Conservation (phyloP, 2,329 filamentous ascomycete species). For the Microascus cirrosus region DNA sequence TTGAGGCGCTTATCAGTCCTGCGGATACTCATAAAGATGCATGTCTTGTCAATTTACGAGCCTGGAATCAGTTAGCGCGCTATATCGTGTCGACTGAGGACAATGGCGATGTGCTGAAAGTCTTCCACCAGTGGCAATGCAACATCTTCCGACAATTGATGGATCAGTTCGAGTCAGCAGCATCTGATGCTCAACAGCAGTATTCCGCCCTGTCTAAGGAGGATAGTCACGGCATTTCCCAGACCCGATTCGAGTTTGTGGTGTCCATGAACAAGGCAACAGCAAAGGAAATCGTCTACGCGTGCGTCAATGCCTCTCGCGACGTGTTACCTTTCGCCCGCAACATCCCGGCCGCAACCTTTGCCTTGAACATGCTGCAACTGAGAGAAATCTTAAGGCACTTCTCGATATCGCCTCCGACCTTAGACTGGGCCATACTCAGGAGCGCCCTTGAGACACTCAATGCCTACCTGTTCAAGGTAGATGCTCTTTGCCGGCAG, state of each 20-base stretch:
- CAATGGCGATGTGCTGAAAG: constrained; percentile 30
- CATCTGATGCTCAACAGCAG: constrained; percentile 44
- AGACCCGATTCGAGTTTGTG: constrained; percentile 35
- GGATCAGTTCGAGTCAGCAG: constrained; percentile 45
- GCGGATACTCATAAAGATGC: constrained; percentile 55
- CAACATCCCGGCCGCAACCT: constrained; percentile 33
- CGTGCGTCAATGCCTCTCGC: constrained; percentile 34
- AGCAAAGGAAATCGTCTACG: constrained; percentile 39
- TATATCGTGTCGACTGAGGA: constrained; percentile 41
- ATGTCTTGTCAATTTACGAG: constrained; percentile 50
- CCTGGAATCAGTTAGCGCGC: constrained; percentile 51
- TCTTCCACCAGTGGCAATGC: constrained; percentile 37
- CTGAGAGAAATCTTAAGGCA: constrained; percentile 39
- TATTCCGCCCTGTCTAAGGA: constrained; percentile 36
- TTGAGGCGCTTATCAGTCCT: constrained; percentile 49
- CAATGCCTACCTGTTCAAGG: constrained; percentile 8
- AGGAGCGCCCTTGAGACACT: constrained; percentile 32
- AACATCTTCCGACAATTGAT: constrained; percentile 45
- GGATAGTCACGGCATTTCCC: constrained; percentile 26
- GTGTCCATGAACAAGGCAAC: constrained; percentile 40
- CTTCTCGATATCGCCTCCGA: constrained; percentile 27
- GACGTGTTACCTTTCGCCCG: constrained; percentile 36
- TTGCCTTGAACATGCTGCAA: constrained; percentile 37
- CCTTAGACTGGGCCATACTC: constrained; percentile 37
- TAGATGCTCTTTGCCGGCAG: not conserved